Base-by-base conservation (phyloP, 257 asterid genomes). In the Solanum sejunctum region DNA sequence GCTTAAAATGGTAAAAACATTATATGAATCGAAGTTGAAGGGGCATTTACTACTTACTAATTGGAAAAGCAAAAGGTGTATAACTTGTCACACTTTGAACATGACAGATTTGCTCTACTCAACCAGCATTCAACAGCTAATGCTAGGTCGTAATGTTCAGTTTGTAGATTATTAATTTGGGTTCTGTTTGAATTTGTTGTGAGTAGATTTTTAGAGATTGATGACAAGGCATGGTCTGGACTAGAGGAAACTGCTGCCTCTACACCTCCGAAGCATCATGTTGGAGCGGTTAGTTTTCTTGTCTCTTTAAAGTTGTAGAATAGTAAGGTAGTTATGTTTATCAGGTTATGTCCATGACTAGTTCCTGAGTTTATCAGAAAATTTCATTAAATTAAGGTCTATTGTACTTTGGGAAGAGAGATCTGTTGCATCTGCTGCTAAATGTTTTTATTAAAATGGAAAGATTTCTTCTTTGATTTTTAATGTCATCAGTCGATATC, bases 231-330 rank as follows among this genome's bases (percentile, higher is more conserved):
- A 32, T 94, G 99, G 99, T 89, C 86, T 41, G 99, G 95, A 84
- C 91, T 95, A 81, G 97, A 94, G 94, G 94, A 94, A 86, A 93
- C 97, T 84, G 90, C 94, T 45, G 92, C 85, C 12, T 89, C 88
- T 88, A 88, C 97, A 66, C 88, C 91, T 18, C 92, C 91, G 3
- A 92, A 87, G 63, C 88, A 93, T 91, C 98, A 93, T 81, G 94
- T 93, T 87, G 99, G 97, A 88, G 98, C 94, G 86, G 99, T 95
- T 84, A 89, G 95, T 89, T 83, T 78, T 56, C 85, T 80, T 77
- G 2, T 84, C 64, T 49, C 64, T 43, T 85, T 47, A 51, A 71
- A 78, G 51, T 16, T 52, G 83, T 78, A 52, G 66, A 78, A 78
- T 32, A 17, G 49, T 54, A 54, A n/a, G 43, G 45, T 18, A 54